Conservation (phyloP, 768 basidiomycete species). For the Amanita muscaria region DNA sequence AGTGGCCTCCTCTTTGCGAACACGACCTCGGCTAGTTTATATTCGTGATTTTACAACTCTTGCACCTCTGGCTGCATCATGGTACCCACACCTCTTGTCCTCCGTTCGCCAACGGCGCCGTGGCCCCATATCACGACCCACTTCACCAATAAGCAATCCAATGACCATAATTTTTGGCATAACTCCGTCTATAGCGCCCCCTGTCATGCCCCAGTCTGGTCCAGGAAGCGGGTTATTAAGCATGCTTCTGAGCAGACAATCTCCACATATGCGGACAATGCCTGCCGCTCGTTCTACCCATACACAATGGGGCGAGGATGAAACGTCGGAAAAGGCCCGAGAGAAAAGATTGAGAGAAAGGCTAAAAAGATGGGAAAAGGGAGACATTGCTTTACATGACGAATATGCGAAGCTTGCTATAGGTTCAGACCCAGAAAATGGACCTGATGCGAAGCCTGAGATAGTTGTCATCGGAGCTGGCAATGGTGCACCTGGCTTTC, state of each 20-base stretch:
- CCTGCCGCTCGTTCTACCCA: constrained; percentile 28
- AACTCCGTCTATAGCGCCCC: constrained; percentile 63
- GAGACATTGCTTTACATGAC: constrained; percentile 47
- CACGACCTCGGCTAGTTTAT: constrained; percentile 68
- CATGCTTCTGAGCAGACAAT: constrained; percentile 35
- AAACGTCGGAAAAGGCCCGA: constrained; percentile 53
- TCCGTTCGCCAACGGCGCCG: constrained; percentile 73
- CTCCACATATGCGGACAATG: constrained; percentile 20
- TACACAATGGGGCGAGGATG: constrained; percentile 59
- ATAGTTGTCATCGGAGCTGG: constrained; percentile 42
- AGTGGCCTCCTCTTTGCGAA: constrained; percentile 22
- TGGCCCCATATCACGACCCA: constrained; percentile 49
- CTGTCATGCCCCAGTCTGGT: constrained; percentile 20
- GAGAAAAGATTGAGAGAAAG: constrained; percentile 68
- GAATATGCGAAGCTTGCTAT: constrained; percentile 51
- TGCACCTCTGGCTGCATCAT: constrained; percentile 57
- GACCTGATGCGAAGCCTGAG: constrained; percentile 26
- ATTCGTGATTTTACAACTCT: constrained; percentile 77
- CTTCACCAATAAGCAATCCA: constrained; percentile 56
- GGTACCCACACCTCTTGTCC: constrained; percentile 75
- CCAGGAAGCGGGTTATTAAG: constrained; percentile 32
- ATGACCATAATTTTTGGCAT: constrained; percentile 86
- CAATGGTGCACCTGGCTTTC: constrained; percentile 26
- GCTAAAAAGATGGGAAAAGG: constrained; percentile 66
- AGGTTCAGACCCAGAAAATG: constrained; percentile 26